Base-by-base conservation (phyloP, 202 grass and related monocot genomes). In the Panicum virgatum region DNA sequence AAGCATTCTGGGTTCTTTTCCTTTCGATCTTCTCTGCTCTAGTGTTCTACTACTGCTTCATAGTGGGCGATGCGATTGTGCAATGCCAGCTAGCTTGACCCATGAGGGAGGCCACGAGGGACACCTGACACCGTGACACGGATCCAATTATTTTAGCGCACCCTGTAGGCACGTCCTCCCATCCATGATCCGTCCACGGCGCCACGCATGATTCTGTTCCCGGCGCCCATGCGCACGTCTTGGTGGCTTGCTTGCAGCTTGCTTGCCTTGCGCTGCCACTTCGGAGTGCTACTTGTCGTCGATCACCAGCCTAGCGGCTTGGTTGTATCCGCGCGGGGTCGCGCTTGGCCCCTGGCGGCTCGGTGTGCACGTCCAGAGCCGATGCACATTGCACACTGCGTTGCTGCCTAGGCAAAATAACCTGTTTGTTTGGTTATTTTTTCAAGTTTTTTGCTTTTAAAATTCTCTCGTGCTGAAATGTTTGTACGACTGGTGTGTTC, bases 91-190 rank as follows among this genome's bases (percentile, higher is more conserved):
- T n/a, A n/a, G n/a, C 73, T 82, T 87, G 85, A 51, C 57, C 66
- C 81, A 66, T 68, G 77, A 56, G 62, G 30, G 63, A 23, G 50
- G 43, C 82, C 85, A 80, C 72, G 83, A 64, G 30, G 37, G 77
- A 25, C 45, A 44, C 13, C 16, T 43, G 44, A 23, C n/a, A n/a
- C n/a, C n/a, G n/a, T n/a, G n/a, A n/a, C 50, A 46, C 51, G 78
- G 76, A 80, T 87, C 83, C 81, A 61, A 72, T 78, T 88, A 86
- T 88, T 84, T 42, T 83, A 80, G 75, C 67, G 43, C 69, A 40
- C 47, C 23, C 71, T 73, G 83, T 62, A 61, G 86, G 60, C 59
- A 80, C 82, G 79, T 80, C 70, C 82, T 77, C 79, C 30, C 52
- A 67, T 48, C 58, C 80, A 82, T 46, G 32, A 58, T 9, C 36